These are phyloP conservation scores for Ustilago cynodontis DNA, from an alignment of 1,284 basidiomycete species.

Conservation along the genomic window DNA sequence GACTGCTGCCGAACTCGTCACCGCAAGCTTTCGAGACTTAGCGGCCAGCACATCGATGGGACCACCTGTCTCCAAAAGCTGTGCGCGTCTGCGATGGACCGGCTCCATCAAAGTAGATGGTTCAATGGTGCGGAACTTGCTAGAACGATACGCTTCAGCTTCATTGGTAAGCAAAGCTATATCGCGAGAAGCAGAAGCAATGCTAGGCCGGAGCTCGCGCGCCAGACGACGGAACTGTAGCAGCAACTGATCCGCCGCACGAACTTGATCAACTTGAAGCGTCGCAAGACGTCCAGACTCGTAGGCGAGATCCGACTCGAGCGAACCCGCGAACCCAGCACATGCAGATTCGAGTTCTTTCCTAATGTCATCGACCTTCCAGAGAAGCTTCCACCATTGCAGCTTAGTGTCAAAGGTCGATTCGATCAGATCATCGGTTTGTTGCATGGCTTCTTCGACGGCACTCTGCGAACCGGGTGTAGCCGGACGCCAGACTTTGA, in stretches of 20 bases:
- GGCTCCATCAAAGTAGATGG: slow-evolving; percentile 53
- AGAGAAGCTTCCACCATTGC: slow-evolving; percentile 64
- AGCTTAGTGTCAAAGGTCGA: slow-evolving; percentile 48
- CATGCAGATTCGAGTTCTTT: slow-evolving; percentile 56
- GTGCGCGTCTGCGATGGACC: slow-evolving; percentile 47
- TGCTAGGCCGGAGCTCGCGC: slow-evolving; percentile 20
- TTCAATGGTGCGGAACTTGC: slow-evolving; percentile 42
- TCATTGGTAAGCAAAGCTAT: slow-evolving; percentile 49
- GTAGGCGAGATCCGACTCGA: slow-evolving; percentile 57
- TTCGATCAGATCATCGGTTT: slow-evolving; percentile 45
- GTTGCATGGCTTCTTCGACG: slow-evolving; percentile 30
- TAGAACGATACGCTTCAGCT: slow-evolving; percentile 39
- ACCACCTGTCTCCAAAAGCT: slow-evolving; percentile 50
- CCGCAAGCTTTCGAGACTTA: slow-evolving; percentile 48
- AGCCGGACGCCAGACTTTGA: slow-evolving; percentile 39
- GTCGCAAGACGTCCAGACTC: slow-evolving; percentile 54
- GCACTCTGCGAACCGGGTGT: slow-evolving; percentile 31
- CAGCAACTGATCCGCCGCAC: slow-evolving; percentile 32
- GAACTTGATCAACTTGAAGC: slow-evolving; percentile 28
- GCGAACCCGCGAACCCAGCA: slow-evolving; percentile 53
- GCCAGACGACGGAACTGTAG: slow-evolving; percentile 29
- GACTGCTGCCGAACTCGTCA: slow-evolving; percentile 38
- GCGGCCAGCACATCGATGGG: slow-evolving; percentile 52
- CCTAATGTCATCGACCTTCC: slow-evolving; percentile 64
- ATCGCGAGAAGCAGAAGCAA: slow-evolving; percentile 23